Evolutionary conservation across 495 filamentous ascomycete species (phyloP), one percentile per base, ranked within the genome.

Genomic region (Aspergillus heteromorphus): DNA sequence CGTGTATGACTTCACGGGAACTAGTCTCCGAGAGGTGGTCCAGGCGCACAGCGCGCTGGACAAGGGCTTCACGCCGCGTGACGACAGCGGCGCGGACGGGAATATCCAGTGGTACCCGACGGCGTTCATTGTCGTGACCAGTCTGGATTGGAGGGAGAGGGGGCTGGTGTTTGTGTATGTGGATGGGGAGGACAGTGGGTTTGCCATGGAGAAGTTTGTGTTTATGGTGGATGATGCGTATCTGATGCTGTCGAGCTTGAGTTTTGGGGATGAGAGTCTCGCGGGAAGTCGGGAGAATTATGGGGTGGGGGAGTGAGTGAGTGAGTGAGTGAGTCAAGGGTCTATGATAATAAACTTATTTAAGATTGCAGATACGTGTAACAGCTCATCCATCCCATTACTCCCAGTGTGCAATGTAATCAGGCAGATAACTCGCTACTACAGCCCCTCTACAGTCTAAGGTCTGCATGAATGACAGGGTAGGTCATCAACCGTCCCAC

Each of bases 81-180:
- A 36, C 11, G 36, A 29, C 7, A 20, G 36, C 49, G 18, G 18
- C 13, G 36, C 34, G 30, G 10, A 42, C 2, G 38, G 50, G 0
- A 18, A 29, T 4, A 9, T 42, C 4, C 36, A 40, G 21, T 52
- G 50, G 50, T 52, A 31, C 17, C 50, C 50, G 20, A 29, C 19
- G 13, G 50, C 50, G 6, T 52, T 52, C 17, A 52, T 52, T 14
- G 50, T 52, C 1, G 50, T 52, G 4, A 45, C 40, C 9, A 34
- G 19, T 6, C 38, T 38, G 20, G 38, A 52, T 11, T 51, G 50
- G 50, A n/a, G 14, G 19, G 50, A 52, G 7, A 11, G 0, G 38
- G 50, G 50, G n/a, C 31, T 52, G 50, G n/a, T 52, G 17, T 43
- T 52, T 30, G 38, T 43, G 40, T 52, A 18, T 19, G 30, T 31